These are phyloP conservation scores for Hygrocybe punicea DNA, from an alignment of 768 basidiomycete genomes.

Conservation along the genomic window DNA sequence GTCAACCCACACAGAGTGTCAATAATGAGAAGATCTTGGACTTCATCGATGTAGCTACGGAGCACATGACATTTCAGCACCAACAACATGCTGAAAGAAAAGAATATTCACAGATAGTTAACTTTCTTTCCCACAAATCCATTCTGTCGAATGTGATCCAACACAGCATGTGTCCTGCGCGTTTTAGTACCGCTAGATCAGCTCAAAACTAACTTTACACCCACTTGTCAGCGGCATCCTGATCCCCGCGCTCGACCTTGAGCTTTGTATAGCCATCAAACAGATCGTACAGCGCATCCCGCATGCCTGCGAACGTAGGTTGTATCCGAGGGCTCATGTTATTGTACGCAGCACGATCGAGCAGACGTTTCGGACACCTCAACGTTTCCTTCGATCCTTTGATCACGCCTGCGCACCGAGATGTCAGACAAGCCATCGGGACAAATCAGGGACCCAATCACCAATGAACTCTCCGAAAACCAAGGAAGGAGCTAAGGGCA, in stretches of 20 bases:
- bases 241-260: constrained; percentile 40
- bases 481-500: too few relatives aligned
- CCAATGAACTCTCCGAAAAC: not conserved
- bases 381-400: constrained; percentile 62
- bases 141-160: too few relatives aligned
- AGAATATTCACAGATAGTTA: constrained; percentile 57
- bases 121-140: constrained; percentile 43
- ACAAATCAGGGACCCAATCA: not conserved
- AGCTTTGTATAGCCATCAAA: too few relatives aligned
- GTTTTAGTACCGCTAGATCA: constrained; percentile 24
- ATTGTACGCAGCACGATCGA: constrained; percentile 46
- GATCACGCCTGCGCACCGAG: constrained; percentile 62
- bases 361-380: constrained; percentile 30
- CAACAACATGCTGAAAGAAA: not conserved
- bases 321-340: constrained; percentile 50
- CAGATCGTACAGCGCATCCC: constrained; percentile 50
- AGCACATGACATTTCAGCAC: not conserved
- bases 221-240: constrained; percentile 65
- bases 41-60: constrained; percentile 69
- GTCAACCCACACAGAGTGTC: constrained; percentile 51
- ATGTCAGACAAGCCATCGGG: too few relatives aligned
- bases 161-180: too few relatives aligned
- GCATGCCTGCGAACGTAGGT: constrained; percentile 50
- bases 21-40: constrained; percentile 67
- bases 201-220: too few relatives aligned